Conservation (phyloP, 1,139 yeast genomes). For the Geotrichum histeridarum region DNA sequence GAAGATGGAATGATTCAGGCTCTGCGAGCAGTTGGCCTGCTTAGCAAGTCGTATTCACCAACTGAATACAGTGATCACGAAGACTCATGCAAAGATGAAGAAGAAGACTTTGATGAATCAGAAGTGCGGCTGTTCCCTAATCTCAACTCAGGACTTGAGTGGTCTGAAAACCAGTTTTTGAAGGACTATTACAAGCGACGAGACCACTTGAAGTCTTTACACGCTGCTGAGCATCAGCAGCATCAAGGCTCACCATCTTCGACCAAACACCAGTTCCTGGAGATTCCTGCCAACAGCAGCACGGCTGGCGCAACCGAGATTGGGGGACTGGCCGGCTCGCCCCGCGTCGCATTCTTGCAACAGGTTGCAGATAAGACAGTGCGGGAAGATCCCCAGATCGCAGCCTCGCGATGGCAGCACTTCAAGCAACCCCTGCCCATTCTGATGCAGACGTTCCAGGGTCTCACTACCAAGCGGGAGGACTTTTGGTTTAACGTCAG, state of each 20-base stretch:
- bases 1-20: conserved; percentile 53
- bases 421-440: conserved; percentile 61
- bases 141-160: conserved; percentile 82
- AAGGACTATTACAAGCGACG: conserved; percentile 52
- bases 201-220: conserved; percentile 24
- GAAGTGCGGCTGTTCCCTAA: conserved; percentile 62
- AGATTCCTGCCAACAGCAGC: conserved; percentile 20
- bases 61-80: conserved; percentile 12
- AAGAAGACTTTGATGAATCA: conserved; percentile 19
- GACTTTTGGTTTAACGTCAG: conserved; percentile 59
- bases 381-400: conserved; percentile 34
- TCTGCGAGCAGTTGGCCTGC: conserved; percentile 65
- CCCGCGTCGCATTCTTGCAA: conserved; percentile 56
- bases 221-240: conserved; percentile 19
- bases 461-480: conserved; percentile 55
- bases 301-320: not conserved
- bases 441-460: conserved; percentile 64
- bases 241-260: conserved; percentile 20
- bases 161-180: conserved; percentile 92
- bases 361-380: conserved; percentile 59
- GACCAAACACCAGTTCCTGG: conserved; percentile 21
- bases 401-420: conserved; percentile 31
- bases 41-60: conserved; percentile 39
- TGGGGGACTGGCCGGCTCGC: conserved; percentile 44
- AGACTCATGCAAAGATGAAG: conserved; percentile 10